Evolutionary conservation across 75 land plant genomes (phyloP), one percentile per base, ranked within the genome.

Genomic region (Selaginella moellendorffii): DNA sequence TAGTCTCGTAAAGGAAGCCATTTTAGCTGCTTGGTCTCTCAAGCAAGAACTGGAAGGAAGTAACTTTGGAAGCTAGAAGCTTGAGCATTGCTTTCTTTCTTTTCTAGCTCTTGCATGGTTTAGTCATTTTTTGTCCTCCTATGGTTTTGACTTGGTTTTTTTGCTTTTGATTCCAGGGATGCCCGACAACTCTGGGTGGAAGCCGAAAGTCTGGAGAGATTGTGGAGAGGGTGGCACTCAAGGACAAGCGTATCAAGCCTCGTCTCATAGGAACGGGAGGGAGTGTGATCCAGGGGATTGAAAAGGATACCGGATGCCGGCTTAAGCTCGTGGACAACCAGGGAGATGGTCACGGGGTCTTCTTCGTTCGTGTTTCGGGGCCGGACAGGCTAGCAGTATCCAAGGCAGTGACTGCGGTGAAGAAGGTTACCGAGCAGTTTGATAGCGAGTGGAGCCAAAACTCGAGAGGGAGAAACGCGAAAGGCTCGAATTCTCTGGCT

Each of bases 171-270:
- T 36, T 76, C 65, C 79, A 93, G 98, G 98, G 98, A 18, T 93
- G 98, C 59, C 98, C 98, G 23, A 77, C 98, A 23, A 93, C 98
- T n/a, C 81, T 93, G 36, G 98, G 98, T 31, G 81, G 76, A 30
- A 81, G 75, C 66, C 85, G 86, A 17, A 92, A 81, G 63, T 71
- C 84, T 53, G 68, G 73, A 12, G 96, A 86, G 66, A 77, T 81
- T 56, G 83, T 89, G 54, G 85, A 93, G 68, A 80, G 88, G 54
- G 74, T 83, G 26, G 74, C 90, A 42, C 82, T 88, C 9, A 82
- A 84, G 54, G 98, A 93, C 2, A 81, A 75, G 68, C 77, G 78
- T 52, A 68, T 93, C 26, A 83, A 77, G 67, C 79, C 85, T 21
- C 79, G 87, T 58, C 79, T 93, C 30, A 77, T 93, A 0, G 88